Base-by-base conservation (phyloP, 305 asterid species). In the Vinca major region DNA sequence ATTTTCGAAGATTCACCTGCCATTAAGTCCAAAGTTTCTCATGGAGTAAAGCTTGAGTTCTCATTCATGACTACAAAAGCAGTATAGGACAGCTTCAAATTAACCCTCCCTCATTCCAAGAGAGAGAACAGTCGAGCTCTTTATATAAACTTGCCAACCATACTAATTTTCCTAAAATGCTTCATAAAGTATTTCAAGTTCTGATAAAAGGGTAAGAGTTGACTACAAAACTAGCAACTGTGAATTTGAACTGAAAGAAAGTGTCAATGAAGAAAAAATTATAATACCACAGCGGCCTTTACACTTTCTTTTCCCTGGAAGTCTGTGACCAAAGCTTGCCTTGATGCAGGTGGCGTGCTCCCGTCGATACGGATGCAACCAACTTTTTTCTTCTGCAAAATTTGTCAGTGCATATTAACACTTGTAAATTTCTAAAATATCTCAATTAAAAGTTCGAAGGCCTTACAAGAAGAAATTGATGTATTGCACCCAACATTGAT, bases 281-380 rank as follows among this genome's bases (percentile, higher is more conserved):
- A 37, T 60, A 78, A 68, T 88, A 92, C 98, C 97, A 90, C 97
- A 66, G 96, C 97, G 51, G 97, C 99, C 78, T 79, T 86, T 76
- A 93, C 77, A 14, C 87, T 73, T 70, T 88, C 96, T 65, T 90
- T 90, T 76, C 86, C 96, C 89, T 93, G 99, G 81, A 93, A 93
- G 48, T 91, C 96, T 19, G 86, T 83, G 52, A 93, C 99, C 79
- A 91, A 76, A 73, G 82, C 83, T 81, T 90, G 96, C 75, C 97
- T 87, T 77, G 88, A 83, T 77, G 89, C 88, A 74, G 96, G 86
- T 60, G 96, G 96, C 51, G 95, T 90, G 77, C 88, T 62, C 55
- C 99, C 97, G 78, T 90, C 97, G 68, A 93, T 93, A 80, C 95
- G 82, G 76, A 93, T 93, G 86, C 96, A 90, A 73, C 90, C 88